Percentiles rank a stretch among this genome's conserved stretches.
These are phyloP conservation scores for Actinomortierella ambigua DNA, from an alignment of 371 early-diverging fungal species.

Conservation along the genomic window DNA sequence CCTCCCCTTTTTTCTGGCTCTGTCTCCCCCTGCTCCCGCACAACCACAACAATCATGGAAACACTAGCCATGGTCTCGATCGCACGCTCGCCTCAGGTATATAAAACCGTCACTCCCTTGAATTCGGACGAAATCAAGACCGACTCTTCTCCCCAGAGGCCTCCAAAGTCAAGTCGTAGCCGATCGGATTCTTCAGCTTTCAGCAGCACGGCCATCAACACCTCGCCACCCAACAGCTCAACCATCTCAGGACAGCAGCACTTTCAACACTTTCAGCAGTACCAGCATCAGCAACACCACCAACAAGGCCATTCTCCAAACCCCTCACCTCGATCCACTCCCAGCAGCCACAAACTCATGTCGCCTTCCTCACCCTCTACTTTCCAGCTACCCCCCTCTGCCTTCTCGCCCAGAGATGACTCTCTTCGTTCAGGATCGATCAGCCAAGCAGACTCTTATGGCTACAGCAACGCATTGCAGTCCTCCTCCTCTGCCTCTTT, in stretches of 20 bases:
- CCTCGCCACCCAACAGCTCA: too few species aligned
- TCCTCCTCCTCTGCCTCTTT: not conserved
- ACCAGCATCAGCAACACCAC: conserved; percentile 11
- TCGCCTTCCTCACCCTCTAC: conserved; percentile 25
- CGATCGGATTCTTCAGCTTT: conserved; percentile 16
- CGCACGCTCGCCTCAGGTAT: conserved; percentile 31
- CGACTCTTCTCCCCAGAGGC: conserved; percentile 21
- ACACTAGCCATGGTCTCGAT: conserved; percentile 11
- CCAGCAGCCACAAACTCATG: conserved; percentile 16
- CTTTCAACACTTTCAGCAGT: conserved; percentile 23
- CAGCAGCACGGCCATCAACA: too few species aligned
- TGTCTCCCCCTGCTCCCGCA: too few species aligned
- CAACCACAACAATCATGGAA: conserved; percentile 20
- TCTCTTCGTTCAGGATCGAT: conserved; percentile 26
- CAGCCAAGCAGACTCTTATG: not conserved
- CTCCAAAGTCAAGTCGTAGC: conserved; percentile 22
- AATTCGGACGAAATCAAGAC: conserved; percentile 32
- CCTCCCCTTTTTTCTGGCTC: too few species aligned
- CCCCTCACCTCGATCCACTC: conserved; percentile 33
- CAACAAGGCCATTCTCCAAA: conserved; percentile 23
- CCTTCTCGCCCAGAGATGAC: conserved; percentile 26
- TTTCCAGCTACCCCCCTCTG: conserved; percentile 39
- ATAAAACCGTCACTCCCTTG: conserved; percentile 10
- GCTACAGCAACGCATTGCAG: too few species aligned
- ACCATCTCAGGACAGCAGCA: conserved; percentile 23